These are phyloP conservation scores for Suillus decipiens DNA, from an alignment of 768 basidiomycete genomes.

Conservation along the genomic window DNA sequence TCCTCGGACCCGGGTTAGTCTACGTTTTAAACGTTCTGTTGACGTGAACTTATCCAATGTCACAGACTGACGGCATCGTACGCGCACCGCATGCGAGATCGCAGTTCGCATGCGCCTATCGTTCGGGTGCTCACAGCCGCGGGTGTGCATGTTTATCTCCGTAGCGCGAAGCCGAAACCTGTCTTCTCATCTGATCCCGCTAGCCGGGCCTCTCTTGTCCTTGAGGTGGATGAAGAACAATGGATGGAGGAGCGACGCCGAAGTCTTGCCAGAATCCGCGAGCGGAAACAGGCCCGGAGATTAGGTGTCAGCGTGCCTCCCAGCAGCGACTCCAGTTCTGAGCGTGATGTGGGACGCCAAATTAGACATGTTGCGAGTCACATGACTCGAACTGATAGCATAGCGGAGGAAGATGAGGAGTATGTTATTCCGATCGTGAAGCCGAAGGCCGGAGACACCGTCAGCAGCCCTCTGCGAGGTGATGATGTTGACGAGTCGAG, in stretches of 20 bases:
- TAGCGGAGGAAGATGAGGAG: conserved; percentile 32
- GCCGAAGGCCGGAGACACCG: neutral
- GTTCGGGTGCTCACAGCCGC: conserved; percentile 66
- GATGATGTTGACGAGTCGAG: conserved; percentile 10
- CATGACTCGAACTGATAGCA: conserved; percentile 33
- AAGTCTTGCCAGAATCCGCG: conserved; percentile 33
- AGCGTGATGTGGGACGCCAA: conserved; percentile 18
- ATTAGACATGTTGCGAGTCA: conserved; percentile 22
- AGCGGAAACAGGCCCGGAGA: conserved; percentile 34
- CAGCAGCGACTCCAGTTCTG: conserved; percentile 11
- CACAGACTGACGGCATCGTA: conserved; percentile 64
- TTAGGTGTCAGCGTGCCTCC: conserved; percentile 29
- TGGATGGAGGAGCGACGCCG: conserved; percentile 38
- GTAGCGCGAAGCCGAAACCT: conserved; percentile 22
- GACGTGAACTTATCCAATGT: conserved; percentile 6
- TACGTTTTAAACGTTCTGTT: conserved; percentile 33
- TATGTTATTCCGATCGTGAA: conserved; percentile 10
- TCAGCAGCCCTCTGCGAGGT: conserved; percentile 9
- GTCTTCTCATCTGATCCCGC: conserved; percentile 9
- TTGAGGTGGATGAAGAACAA: conserved; percentile 30
- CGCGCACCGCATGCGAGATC: conserved; percentile 83
- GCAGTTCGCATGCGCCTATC: conserved; percentile 76
- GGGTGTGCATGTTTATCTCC: conserved; percentile 36
- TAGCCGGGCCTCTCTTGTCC: conserved; percentile 8
- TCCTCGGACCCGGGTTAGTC: conserved; percentile 63